Percentiles rank a stretch among this genome's conserved stretches.
These are phyloP conservation scores for Microthlaspi erraticum DNA, from an alignment of 345 rosid species.

Conservation along the genomic window DNA sequence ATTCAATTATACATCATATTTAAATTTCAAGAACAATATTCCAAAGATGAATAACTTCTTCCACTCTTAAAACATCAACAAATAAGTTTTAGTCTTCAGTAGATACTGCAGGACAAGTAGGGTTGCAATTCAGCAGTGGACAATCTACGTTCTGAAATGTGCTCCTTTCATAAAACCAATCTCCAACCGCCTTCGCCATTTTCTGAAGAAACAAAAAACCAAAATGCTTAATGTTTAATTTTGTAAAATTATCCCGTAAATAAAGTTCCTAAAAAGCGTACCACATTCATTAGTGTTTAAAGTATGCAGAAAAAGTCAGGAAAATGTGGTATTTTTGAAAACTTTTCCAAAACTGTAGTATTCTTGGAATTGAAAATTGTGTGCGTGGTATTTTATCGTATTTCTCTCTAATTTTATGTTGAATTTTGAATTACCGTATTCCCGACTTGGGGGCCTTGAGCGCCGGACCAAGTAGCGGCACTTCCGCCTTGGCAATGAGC, in stretches of 20 bases:
- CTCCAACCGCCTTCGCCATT: conserved; percentile 86
- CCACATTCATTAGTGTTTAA: no score
- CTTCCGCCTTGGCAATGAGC: conserved; percentile 86
- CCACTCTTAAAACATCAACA: conserved; percentile 3
- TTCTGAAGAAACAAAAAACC: conserved; percentile 49
- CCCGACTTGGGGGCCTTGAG: conserved; percentile 58
- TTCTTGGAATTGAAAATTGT: no score
- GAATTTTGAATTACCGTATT: conserved; percentile 51
- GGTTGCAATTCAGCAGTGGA: conserved; percentile 79
- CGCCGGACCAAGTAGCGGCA: conserved; percentile 70
- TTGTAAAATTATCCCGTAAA: no score
- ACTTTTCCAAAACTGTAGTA: no score
- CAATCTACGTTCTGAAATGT: conserved; percentile 75
- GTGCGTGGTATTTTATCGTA: no score
- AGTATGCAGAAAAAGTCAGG: no score
- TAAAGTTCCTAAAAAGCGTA: no score
- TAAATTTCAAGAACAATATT: conserved; percentile 22
- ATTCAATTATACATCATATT: conserved; percentile 2
- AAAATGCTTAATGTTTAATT: no score
- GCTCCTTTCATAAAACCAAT: conserved; percentile 70
- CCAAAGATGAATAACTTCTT: conserved; percentile 15
- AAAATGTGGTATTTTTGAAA: no score
- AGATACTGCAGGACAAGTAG: conserved; percentile 64
- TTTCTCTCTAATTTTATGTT: not conserved
- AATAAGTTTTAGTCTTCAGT: conserved; percentile 35